Base-by-base conservation (phyloP, 768 basidiomycete species). In the Pleurotus citrinopileatus region DNA sequence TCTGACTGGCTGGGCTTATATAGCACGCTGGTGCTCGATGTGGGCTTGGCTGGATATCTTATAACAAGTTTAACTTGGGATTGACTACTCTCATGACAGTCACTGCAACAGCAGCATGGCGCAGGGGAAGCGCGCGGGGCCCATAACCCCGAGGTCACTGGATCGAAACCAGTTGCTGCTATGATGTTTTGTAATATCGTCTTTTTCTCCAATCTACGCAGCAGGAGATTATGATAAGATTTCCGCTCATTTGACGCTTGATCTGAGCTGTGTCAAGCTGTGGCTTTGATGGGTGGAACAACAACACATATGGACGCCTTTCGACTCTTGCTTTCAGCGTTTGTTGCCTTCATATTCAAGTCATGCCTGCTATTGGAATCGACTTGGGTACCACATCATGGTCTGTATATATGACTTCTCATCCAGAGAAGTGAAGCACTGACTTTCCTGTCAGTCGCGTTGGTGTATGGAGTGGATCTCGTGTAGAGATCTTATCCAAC, bases 101-200 rank as follows among this genome's bases (percentile, higher is more conserved):
- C n/a, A n/a, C n/a, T n/a, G 32, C 3, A 34, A 34, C 43, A 78
- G 77, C 77, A 78, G 74, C 77, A 77, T 79, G 77, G 76, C 77
- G 77, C 78, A 79, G 77, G 72, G 75, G 76, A 67, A 79, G 76
- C 74, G 74, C 74, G 78, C 77, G 69, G 77, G 77, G 77, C 78
- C 73, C 77, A 79, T 79, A 80, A 81, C 78, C 79, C 78, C 71
- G 79, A 80, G 78, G 79, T 78, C 79, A 77, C 78, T 79, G 71
- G 79, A 81, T 80, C 79, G 79, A 81, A 76, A 80, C 79, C 71
- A 79, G 78, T 77, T 78, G 78, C 73, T 80, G 78, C 79, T 80
- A 80, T 40, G 38, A 40, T 13, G 10, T 40, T 12, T 15, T 40
- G 38, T n/a, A 34, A 34, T 34, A 34, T 34, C 32, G n/a, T n/a